These are phyloP conservation scores for Cytospora piceicola DNA, from an alignment of 2,329 filamentous ascomycete genomes.

Conservation along the genomic window DNA sequence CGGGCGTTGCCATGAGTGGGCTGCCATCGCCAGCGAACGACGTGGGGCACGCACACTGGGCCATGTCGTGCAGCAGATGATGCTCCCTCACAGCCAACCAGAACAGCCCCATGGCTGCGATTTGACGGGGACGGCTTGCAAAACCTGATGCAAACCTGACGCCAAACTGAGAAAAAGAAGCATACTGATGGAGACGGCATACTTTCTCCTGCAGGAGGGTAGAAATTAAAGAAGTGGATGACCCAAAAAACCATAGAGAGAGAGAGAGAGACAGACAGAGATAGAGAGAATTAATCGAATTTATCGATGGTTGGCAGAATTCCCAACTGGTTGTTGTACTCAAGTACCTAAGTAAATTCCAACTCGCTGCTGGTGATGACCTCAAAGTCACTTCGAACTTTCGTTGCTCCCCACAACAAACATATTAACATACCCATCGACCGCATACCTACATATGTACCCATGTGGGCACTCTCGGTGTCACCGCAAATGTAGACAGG, in stretches of 20 bases:
- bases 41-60: constrained; percentile 13
- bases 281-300: constrained; percentile 9
- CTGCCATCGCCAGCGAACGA: constrained; percentile 6
- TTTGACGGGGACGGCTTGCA: neutral
- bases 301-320: constrained; percentile 11
- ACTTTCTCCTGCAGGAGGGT: neutral
- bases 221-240: neutral
- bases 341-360: neutral
- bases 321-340: neutral
- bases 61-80: constrained; percentile 19
- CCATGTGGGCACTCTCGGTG: neutral
- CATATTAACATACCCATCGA: constrained; percentile 8
- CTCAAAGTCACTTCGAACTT: constrained; percentile 3
- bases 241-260: too few relatives aligned
- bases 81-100: neutral
- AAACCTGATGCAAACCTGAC: neutral
- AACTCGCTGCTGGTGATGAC: neutral
- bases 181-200: neutral
- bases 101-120: neutral
- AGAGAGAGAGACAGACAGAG: too few relatives aligned
- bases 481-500: neutral
- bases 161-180: neutral
- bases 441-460: neutral
- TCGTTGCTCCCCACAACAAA: constrained; percentile 1
- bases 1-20: too few relatives aligned